Base-by-base conservation (phyloP, 2,329 filamentous ascomycete genomes). In the Ophiosphaerella narmari region DNA sequence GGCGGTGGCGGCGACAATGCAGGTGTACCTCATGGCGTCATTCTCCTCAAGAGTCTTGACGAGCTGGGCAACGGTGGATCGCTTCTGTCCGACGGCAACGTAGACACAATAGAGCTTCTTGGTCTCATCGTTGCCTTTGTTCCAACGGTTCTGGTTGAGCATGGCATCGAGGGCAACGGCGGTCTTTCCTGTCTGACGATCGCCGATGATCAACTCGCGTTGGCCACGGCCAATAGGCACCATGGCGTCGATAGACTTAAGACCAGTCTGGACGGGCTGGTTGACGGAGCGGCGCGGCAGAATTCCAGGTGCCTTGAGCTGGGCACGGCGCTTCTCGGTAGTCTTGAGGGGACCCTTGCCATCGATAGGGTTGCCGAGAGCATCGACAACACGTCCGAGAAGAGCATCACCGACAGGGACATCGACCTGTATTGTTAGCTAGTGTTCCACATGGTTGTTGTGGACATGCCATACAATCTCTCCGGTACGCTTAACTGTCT, bases 31-130 rank as follows among this genome's bases (percentile, higher is more conserved):
- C 91, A 99, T 96, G 75, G 94, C 91, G 71, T 97, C 92, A 78
- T 97, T 96, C 88, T 97, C 93, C 86, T 97, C 93, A 52, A 99
- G 90, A 62, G 94, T 97, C 90, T 97, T 91, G 84, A 99, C 94
- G 72, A 99, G 88, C 86, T 99, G 94, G 66, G 94, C 94, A 70
- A 99, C 93, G 68, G 94, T 99, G 69, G 94, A 97, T 79, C 94
- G 91, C 88, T 99, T 99, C 87, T 99, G 94, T 74, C 94, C 94
- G 70, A 99, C 87, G 74, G 94, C 94, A 72, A 97, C 94, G 86
- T 99, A 99, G 80, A 99, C 84, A 78, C 93, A 97, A 90, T 96
- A 99, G 52, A 99, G 91, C 87, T 99, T 99, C 89, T 97, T 93
- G 76, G 78, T 81, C 86, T 99, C 94, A 76, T 97, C 92, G 78